Conservation (phyloP, 441 rosid genomes). For the Flueggea neowawraea region DNA sequence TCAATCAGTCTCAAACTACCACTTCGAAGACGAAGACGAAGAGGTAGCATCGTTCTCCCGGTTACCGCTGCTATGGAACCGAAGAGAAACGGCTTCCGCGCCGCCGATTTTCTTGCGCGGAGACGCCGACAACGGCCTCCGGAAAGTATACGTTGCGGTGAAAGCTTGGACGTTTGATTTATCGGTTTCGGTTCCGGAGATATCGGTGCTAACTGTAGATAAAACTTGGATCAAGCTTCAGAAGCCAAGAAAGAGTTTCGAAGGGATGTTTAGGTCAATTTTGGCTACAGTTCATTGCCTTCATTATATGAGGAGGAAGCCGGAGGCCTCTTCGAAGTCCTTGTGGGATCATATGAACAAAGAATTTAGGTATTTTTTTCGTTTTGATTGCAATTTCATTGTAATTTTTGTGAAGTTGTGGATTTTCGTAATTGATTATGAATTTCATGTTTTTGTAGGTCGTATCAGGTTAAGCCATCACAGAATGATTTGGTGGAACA, state of each 20-base stretch:
- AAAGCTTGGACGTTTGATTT: conserved; percentile 78
- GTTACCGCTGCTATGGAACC: conserved; percentile 62
- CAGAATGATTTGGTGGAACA: conserved; percentile 79
- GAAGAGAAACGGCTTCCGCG: conserved; percentile 17
- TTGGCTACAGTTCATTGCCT: conserved; percentile 59
- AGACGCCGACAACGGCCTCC: conserved; percentile 51
- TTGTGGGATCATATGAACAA: conserved; percentile 62
- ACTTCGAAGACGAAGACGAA: conserved; percentile 54
- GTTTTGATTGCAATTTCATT: too few species aligned
- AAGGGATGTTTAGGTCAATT: conserved; percentile 42
- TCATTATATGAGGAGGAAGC: conserved; percentile 52
- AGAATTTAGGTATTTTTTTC: not conserved
- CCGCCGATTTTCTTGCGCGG: conserved; percentile 55
- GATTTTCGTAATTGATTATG: too few species aligned
- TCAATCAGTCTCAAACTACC: conserved; percentile 47
- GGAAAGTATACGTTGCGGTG: conserved; percentile 49
- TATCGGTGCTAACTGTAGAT: conserved; percentile 62
- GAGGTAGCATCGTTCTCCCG: conserved; percentile 51
- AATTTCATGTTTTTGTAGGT: conserved; percentile 40
- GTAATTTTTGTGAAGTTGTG: too few species aligned
- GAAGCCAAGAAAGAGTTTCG: conserved; percentile 80
- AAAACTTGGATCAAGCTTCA: conserved; percentile 62
- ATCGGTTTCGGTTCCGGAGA: conserved; percentile 40
- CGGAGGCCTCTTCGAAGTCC: conserved; percentile 48
- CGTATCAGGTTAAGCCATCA: conserved; percentile 61